Evolutionary conservation across 805 yeast species (phyloP).

Genomic region (Wickerhamomyces hampshirensis): DNA sequence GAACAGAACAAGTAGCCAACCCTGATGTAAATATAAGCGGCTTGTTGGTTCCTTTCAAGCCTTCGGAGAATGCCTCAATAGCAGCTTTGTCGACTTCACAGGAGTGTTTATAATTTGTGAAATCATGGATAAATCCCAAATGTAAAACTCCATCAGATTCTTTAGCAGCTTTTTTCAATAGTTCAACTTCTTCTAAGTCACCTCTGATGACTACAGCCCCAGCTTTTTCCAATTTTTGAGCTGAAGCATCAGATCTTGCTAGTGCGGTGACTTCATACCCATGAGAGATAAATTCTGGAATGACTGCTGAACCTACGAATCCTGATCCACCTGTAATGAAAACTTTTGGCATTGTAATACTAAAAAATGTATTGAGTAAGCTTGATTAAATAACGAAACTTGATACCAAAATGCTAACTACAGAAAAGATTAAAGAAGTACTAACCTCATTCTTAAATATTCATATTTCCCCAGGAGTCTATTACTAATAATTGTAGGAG

Average conservation of each 20-base stretch:
- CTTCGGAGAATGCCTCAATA: slow-evolving; percentile 23
- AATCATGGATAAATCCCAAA: slow-evolving; percentile 32
- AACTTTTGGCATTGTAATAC: slow-evolving; percentile 25
- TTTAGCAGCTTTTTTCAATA: slow-evolving; percentile 24
- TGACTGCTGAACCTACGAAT: slow-evolving; percentile 26
- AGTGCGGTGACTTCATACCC: slow-evolving; percentile 29
- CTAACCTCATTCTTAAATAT: too few relatives aligned
- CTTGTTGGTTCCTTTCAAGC: slow-evolving; percentile 27
- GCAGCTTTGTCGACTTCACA: slow-evolving; percentile 26
- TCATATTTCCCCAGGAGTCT: too few relatives aligned
- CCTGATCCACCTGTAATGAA: slow-evolving; percentile 35
- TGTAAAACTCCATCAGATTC: slow-evolving; percentile 33
- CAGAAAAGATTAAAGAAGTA: too few relatives aligned
- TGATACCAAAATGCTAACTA: too few relatives aligned
- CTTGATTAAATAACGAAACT: too few relatives aligned
- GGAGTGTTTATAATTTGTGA: slow-evolving; percentile 16
- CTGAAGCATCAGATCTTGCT: slow-evolving; percentile 29
- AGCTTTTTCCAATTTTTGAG: slow-evolving; percentile 17
- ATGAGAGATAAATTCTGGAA: slow-evolving; percentile 16
- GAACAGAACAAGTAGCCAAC: slow-evolving; percentile 4
- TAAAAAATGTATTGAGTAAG: not conserved
- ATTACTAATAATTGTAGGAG: too few relatives aligned
- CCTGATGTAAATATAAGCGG: slow-evolving; percentile 26
- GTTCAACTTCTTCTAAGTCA: slow-evolving; percentile 25
- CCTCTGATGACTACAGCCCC: slow-evolving; percentile 29